A percentile compares a stretch with the other conserved stretches of the same genome.
Evolutionary conservation across 768 basidiomycete species (phyloP).

Genomic region (Russula foetens): DNA sequence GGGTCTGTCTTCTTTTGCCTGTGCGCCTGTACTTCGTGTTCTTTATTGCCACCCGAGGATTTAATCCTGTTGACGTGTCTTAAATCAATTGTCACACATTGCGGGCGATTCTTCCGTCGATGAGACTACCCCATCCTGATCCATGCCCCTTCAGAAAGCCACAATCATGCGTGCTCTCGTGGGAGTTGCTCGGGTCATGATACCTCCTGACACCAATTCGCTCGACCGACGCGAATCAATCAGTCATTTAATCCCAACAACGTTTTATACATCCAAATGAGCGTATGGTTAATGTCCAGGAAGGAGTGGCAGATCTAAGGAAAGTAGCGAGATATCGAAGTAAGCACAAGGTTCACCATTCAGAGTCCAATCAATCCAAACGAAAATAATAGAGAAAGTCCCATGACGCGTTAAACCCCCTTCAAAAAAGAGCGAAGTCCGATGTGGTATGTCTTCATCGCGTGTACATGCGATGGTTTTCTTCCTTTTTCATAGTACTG

Average conservation of each 20-base stretch:
- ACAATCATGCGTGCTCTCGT: too few relatives aligned
- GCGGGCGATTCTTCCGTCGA: too few relatives aligned
- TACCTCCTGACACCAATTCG: too few relatives aligned
- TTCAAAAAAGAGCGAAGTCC: neutral
- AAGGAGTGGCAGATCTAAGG: neutral
- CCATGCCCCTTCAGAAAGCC: too few relatives aligned
- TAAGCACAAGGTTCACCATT: too few relatives aligned
- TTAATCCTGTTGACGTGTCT: too few relatives aligned
- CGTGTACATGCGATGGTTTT: neutral
- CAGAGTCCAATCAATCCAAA: neutral
- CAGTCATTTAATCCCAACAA: too few relatives aligned
- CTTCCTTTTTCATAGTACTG: neutral
- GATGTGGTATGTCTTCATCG: neutral
- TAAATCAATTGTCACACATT: too few relatives aligned
- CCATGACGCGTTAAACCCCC: neutral
- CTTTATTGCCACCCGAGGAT: too few relatives aligned
- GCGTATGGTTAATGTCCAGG: neutral
- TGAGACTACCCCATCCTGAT: too few relatives aligned
- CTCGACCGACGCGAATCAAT: too few relatives aligned
- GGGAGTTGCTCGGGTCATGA: too few relatives aligned
- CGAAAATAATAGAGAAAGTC: neutral
- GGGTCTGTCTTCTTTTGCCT: neutral
- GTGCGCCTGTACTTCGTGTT: neutral
- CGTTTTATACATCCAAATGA: neutral
- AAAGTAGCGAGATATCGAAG: neutral